phyloP scores from a whole-genome alignment of 768 basidiomycete genomes.

The Grammothele lineata region DNA sequence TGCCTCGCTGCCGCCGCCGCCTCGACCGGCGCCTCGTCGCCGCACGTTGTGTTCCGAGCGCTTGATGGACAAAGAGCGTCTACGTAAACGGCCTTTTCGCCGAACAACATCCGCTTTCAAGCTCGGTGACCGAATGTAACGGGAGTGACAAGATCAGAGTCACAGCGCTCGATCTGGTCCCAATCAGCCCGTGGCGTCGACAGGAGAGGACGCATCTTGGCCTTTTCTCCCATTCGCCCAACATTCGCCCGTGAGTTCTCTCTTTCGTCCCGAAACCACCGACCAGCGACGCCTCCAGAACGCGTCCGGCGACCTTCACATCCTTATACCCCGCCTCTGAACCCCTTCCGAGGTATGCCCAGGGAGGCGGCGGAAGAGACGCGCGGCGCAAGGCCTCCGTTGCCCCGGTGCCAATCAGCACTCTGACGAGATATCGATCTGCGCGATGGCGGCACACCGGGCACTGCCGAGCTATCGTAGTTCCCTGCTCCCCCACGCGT shows the following conservation, averaged over 20 bases:
- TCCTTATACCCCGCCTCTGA: no score
- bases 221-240: neutral
- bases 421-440: conserved; percentile 16
- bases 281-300: no score
- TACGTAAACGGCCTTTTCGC: no score
- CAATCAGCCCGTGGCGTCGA: neutral
- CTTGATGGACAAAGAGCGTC: no score
- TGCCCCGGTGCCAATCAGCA: conserved; percentile 12
- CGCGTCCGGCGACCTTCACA: neutral
- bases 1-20: neutral
- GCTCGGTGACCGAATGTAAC: no score
- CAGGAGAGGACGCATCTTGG: neutral
- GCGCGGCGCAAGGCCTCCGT: conserved; percentile 4
- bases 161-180: conserved; percentile 1
- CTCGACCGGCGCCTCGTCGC: neutral
- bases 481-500: neutral
- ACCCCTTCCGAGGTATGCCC: conserved; percentile 9
- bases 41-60: no score
- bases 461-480: conserved; percentile 5
- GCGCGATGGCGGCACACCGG: conserved; percentile 9
- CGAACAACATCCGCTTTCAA: no score
- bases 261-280: no score
- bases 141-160: neutral
- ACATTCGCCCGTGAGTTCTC: no score
- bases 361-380: conserved; percentile 12